A percentile compares a stretch with the other conserved stretches of the same genome.
Conservation (phyloP, 2,329 filamentous ascomycete genomes). For the Akanthomyces uredinophilus region DNA sequence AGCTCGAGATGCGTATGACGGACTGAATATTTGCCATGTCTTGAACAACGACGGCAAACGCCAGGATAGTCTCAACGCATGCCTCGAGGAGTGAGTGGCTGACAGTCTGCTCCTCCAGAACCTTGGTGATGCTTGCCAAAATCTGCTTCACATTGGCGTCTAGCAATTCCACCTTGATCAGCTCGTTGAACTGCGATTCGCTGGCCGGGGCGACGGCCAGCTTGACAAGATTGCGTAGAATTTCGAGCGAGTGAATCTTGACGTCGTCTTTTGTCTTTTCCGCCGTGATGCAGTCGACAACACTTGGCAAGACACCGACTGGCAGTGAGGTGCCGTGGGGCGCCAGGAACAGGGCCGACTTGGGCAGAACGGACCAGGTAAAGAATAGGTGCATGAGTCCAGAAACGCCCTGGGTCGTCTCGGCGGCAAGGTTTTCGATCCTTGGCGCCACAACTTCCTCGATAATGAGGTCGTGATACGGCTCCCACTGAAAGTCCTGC, state of each 20-base stretch:
- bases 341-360: constrained; percentile 62
- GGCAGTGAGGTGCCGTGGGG: constrained; percentile 39
- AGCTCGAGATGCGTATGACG: constrained; percentile 73
- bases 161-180: constrained; percentile 52
- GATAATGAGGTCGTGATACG: constrained; percentile 67
- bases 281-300: constrained; percentile 67
- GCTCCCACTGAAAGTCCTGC: constrained; percentile 63
- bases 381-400: constrained; percentile 74
- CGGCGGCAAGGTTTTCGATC: constrained; percentile 70
- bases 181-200: constrained; percentile 52
- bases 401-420: constrained; percentile 87
- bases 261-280: constrained; percentile 80
- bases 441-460: constrained; percentile 71
- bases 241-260: constrained; percentile 72
- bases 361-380: constrained; percentile 68
- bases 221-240: constrained; percentile 65
- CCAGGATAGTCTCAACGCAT: constrained; percentile 73
- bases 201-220: constrained; percentile 50
- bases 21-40: constrained; percentile 65
- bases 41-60: constrained; percentile 65
- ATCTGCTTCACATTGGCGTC: constrained; percentile 54
- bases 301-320: constrained; percentile 59
- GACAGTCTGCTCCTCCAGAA: constrained; percentile 56
- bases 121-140: constrained; percentile 60
- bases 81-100: constrained; percentile 73